These are phyloP conservation scores for Meyerozyma smithsonii DNA, from an alignment of 1,139 yeast species.

Conservation along the genomic window DNA sequence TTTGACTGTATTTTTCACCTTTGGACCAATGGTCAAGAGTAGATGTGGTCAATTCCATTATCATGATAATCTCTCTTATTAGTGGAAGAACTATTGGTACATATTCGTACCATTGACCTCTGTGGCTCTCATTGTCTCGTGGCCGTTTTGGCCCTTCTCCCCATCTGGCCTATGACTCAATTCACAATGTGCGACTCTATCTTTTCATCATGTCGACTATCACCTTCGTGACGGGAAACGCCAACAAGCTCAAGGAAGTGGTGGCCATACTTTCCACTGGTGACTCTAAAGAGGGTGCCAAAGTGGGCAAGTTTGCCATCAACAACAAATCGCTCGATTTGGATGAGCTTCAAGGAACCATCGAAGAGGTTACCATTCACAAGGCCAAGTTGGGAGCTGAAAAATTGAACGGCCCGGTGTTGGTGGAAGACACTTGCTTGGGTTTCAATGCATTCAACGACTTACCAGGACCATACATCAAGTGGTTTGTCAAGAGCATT, in stretches of 20 bases:
- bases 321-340: conserved; percentile 67
- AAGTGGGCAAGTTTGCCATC: conserved; percentile 51
- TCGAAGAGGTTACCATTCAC: conserved; percentile 74
- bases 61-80: no score
- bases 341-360: conserved; percentile 87
- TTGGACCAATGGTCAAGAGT: no score
- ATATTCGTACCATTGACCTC: not conserved
- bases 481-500: conserved; percentile 77
- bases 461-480: conserved; percentile 88
- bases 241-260: conserved; percentile 82
- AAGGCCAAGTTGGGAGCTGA: conserved; percentile 79
- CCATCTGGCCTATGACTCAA: not conserved
- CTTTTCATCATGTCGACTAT: conserved; percentile 24
- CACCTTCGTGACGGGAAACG: conserved; percentile 83
- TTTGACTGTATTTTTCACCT: no score
- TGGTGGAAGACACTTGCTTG: conserved; percentile 93
- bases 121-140: no score
- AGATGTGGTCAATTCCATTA: no score
- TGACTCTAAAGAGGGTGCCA: conserved; percentile 16
- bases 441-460: conserved; percentile 73
- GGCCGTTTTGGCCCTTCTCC: not conserved
- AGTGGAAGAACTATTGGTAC: no score
- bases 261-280: conserved; percentile 55
- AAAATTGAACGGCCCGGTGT: conserved; percentile 61
- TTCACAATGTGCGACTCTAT: no score